Evolutionary conservation across 495 filamentous ascomycete genomes (phyloP).

Genomic region (Annulohypoxylon stygium): DNA sequence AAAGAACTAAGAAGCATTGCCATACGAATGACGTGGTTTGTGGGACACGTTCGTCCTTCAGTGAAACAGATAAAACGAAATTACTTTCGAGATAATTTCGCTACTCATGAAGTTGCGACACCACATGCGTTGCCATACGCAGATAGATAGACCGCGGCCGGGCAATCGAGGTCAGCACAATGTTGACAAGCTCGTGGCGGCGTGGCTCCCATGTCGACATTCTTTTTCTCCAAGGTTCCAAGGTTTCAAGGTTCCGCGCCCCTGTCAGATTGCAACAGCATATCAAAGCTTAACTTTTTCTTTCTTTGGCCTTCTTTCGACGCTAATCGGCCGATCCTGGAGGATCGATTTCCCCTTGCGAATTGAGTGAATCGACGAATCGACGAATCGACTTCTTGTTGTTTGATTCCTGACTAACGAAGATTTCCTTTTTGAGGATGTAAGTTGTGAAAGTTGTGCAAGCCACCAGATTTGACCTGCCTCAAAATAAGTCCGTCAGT

Average conservation of each 20-base stretch:
- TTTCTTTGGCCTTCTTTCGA: constrained; percentile 21
- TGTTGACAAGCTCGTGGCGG: constrained; percentile 7
- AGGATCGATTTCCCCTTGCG: constrained; percentile 21
- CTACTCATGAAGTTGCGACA: constrained; percentile 16
- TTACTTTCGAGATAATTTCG: constrained; percentile 32
- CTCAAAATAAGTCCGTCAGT: constrained; percentile 4
- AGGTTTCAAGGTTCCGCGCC: constrained; percentile 14
- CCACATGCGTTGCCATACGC: constrained; percentile 3
- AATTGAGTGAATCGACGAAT: constrained; percentile 7
- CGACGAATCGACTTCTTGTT: not conserved
- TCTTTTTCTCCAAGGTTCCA: not conserved
- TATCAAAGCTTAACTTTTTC: constrained; percentile 44
- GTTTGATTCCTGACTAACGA: constrained; percentile 3
- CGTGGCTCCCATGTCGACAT: constrained; percentile 1
- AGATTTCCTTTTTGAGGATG: constrained; percentile 2
- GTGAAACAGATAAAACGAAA: constrained; percentile 30
- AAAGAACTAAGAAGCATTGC: constrained; percentile 15
- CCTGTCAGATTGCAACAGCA: constrained; percentile 34
- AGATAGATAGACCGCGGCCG: not conserved
- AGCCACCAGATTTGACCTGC: not conserved
- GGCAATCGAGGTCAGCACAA: constrained; percentile 3
- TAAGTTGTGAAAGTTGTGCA: not conserved
- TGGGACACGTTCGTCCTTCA: constrained; percentile 21
- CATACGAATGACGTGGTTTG: constrained; percentile 41
- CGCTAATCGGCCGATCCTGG: constrained; percentile 30